Percentiles rank a stretch among this genome's conserved stretches.
Conservation (phyloP, 352 stramenopile genomes). For the Pythium graminicola region DNA sequence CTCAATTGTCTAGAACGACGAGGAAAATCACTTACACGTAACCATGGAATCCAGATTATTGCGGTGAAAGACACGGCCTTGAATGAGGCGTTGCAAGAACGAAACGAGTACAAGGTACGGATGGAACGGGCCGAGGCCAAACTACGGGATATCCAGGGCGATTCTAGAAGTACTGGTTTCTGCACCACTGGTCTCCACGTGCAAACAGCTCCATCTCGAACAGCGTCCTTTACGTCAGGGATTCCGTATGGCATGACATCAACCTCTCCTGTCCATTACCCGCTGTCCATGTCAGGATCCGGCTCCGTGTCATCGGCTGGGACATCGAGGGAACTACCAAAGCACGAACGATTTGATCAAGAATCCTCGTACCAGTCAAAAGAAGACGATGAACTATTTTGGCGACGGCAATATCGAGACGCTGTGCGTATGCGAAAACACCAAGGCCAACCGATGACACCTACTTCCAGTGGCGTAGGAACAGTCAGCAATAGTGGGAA, state of each 20-base stretch:
- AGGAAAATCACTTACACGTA: neutral
- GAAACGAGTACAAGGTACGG: conserved; percentile 43
- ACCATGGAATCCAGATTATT: conserved; percentile 24
- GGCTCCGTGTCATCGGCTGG: neutral
- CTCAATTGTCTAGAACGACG: neutral
- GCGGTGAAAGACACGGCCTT: conserved; percentile 51
- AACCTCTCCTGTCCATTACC: conserved; percentile 14
- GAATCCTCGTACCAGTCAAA: conserved; percentile 25
- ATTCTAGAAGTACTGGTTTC: conserved; percentile 3
- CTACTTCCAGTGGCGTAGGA: neutral
- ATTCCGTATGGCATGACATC: conserved; percentile 23
- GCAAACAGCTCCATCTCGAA: conserved; percentile 18
- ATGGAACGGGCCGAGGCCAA: conserved; percentile 38
- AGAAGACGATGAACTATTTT: conserved; percentile 28
- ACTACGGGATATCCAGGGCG: conserved; percentile 31
- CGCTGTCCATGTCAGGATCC: conserved; percentile 1
- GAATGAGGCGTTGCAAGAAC: conserved; percentile 47
- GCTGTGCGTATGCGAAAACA: conserved; percentile 29
- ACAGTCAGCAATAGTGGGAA: neutral
- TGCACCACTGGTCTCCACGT: conserved; percentile 7
- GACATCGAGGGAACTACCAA: conserved; percentile 13
- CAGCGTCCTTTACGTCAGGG: conserved; percentile 14
- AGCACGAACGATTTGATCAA: conserved; percentile 27
- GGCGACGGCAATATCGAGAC: conserved; percentile 27
- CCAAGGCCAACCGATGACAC: conserved; percentile 3